These are phyloP conservation scores for Excoecaria agallocha DNA, from an alignment of 345 rosid species.

Conservation along the genomic window DNA sequence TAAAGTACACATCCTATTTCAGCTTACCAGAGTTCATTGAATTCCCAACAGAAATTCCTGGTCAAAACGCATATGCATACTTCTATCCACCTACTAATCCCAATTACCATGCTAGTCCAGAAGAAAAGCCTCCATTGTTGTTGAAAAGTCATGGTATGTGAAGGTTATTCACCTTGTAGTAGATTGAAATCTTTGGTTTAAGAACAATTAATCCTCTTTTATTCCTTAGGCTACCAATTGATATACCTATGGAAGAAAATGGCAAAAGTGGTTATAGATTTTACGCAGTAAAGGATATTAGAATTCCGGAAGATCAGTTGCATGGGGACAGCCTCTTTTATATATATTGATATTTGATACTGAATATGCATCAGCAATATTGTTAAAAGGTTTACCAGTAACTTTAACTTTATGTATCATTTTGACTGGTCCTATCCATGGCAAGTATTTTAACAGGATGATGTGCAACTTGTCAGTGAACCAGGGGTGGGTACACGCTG, in stretches of 20 bases:
- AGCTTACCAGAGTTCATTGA: constrained; percentile 85
- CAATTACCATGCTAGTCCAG: constrained; percentile 49
- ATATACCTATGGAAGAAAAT: neutral
- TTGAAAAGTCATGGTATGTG: constrained; percentile 86
- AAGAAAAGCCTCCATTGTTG: constrained; percentile 85
- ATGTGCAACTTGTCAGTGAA: too few relatives aligned
- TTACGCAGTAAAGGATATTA: neutral
- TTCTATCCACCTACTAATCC: constrained; percentile 83
- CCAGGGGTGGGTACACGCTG: too few relatives aligned
- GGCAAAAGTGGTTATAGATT: neutral
- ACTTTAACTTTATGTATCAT: neutral
- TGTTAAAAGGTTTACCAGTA: neutral
- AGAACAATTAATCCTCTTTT: neutral
- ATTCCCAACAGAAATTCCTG: constrained; percentile 83
- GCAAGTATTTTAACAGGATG: too few relatives aligned
- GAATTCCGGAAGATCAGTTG: neutral
- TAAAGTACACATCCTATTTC: constrained; percentile 59
- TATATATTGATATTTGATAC: neutral
- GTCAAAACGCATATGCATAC: constrained; percentile 85
- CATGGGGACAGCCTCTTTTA: too few relatives aligned
- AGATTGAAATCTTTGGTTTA: neutral
- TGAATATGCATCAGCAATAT: too few relatives aligned
- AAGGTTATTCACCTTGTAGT: neutral
- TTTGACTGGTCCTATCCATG: neutral
- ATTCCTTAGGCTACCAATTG: neutral